A percentile compares a stretch with the other conserved stretches of the same genome.
Evolutionary conservation across 805 yeast genomes (phyloP).

Genomic region (Spathaspora girioi): DNA sequence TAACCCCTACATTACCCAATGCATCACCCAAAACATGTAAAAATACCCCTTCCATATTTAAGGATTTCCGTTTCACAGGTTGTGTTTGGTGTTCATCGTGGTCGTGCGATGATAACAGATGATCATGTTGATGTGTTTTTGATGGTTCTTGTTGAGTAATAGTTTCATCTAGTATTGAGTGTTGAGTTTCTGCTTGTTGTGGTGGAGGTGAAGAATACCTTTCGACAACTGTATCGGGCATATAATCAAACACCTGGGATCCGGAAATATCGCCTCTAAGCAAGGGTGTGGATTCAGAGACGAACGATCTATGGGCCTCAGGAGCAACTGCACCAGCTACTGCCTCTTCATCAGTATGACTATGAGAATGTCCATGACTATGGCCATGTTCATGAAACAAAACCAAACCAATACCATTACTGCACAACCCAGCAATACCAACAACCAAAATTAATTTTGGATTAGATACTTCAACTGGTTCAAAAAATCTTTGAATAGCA

Average conservation of each 20-base stretch:
- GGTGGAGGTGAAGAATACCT: conserved; percentile 17
- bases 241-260: conserved; percentile 28
- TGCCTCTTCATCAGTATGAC: conserved; percentile 5
- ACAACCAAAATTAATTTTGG: conserved; percentile 82
- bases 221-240: conserved; percentile 47
- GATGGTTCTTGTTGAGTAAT: not conserved
- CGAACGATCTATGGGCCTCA: not conserved
- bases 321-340: not conserved
- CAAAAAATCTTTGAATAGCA: conserved; percentile 83
- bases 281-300: conserved; percentile 10
- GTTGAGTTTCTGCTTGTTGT: not conserved
- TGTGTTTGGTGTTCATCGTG: conserved; percentile 11
- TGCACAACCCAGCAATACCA: conserved; percentile 77
- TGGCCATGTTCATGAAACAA: conserved; percentile 77
- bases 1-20: conserved; percentile 91
- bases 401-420: conserved; percentile 79
- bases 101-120: conserved; percentile 8
- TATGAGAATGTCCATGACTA: conserved; percentile 50
- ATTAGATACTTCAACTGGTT: conserved; percentile 73
- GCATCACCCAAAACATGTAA: conserved; percentile 96
- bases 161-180: not conserved
- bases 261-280: conserved; percentile 3
- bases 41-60: conserved; percentile 97
- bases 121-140: not conserved
- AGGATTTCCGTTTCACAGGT: conserved; percentile 47